Percentiles rank a stretch among this genome's conserved stretches.
phyloP scores from a whole-genome alignment of 129 eudicot genomes.

The Gnaphalium uliginosum region DNA sequence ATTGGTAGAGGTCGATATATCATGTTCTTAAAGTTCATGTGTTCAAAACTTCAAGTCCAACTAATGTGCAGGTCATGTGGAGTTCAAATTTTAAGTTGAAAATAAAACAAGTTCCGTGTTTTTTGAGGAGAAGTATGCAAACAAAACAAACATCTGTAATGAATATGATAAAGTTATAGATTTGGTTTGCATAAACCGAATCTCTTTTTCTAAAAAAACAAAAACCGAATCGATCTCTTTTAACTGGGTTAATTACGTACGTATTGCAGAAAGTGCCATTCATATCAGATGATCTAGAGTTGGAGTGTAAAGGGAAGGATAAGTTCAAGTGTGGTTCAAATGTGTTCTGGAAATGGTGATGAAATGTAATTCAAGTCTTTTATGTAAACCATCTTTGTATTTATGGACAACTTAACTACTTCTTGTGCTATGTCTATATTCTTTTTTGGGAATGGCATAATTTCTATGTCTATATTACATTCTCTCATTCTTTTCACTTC shows the following conservation, averaged over 20 bases:
- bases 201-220: too few species aligned
- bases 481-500: conserved; percentile 21
- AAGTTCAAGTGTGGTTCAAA: conserved; percentile 97
- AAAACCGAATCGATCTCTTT: not conserved
- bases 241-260: not conserved
- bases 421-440: conserved; percentile 26
- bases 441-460: not conserved
- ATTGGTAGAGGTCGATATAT: not conserved
- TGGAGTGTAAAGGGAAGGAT: conserved; percentile 97
- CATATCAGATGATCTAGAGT: conserved; percentile 71
- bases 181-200: too few species aligned
- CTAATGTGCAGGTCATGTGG: too few species aligned
- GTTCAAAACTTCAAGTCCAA: too few species aligned
- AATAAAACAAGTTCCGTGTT: too few species aligned
- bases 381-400: conserved; percentile 31
- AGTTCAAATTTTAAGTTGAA: too few species aligned
- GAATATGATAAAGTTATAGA: too few species aligned
- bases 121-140: too few species aligned
- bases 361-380: conserved; percentile 11
- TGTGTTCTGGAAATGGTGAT: conserved; percentile 84
- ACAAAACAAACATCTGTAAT: too few species aligned
- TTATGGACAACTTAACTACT: conserved; percentile 4
- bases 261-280: conserved; percentile 94
- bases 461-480: conserved; percentile 21
- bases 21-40: not conserved